Evolutionary conservation across 768 basidiomycete genomes (phyloP), one percentile per base, ranked within the genome.

Genomic region (Lyophyllum decastes): DNA sequence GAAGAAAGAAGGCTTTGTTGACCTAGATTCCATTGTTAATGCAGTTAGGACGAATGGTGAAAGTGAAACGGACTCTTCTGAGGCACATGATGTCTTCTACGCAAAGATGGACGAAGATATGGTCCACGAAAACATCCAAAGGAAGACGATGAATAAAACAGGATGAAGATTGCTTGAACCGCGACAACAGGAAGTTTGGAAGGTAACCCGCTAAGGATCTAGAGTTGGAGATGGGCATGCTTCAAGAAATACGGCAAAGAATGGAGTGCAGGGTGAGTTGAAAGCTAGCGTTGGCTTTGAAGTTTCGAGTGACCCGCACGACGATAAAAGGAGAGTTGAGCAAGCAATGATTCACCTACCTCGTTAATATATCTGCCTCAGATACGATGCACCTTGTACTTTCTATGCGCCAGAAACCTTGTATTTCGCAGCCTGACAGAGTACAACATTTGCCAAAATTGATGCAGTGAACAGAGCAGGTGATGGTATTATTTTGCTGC

Each of bases 1-100:
- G 75, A 27, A 84, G 68, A 63, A 82, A 88, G 62, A 85, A 84
- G 3, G 78, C 66, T 62, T 78, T 85, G 73, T 78, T 83, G 27
- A 84, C 82, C 89, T 88, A 56, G 2, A 47, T 14, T 16, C 11
- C 8, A 57, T 41, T 10, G n/a, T 49, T 24, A 43, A 11, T 47
- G 27, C 54, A 35, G 34, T 48, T 35, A 14, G 14, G 5, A 22
- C 16, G 1, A 19, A 9, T 9, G 5, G 10, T 16, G 11, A 40
- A 14, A 30, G 49, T 14, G 16, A 65, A 2, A n/a, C 72, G 41
- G 55, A 83, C 82, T 60, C 76, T 67, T 53, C 80, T 75, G n/a
- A 84, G 64, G 22, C 70, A 68, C 24, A 82, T 64, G 27, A 84
- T 71, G 54, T 84, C 82, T 57, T 84, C 82, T 6, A 84, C 66